phyloP scores from a whole-genome alignment of 495 filamentous ascomycete species.

The Aspergillus incahuasiensis region DNA sequence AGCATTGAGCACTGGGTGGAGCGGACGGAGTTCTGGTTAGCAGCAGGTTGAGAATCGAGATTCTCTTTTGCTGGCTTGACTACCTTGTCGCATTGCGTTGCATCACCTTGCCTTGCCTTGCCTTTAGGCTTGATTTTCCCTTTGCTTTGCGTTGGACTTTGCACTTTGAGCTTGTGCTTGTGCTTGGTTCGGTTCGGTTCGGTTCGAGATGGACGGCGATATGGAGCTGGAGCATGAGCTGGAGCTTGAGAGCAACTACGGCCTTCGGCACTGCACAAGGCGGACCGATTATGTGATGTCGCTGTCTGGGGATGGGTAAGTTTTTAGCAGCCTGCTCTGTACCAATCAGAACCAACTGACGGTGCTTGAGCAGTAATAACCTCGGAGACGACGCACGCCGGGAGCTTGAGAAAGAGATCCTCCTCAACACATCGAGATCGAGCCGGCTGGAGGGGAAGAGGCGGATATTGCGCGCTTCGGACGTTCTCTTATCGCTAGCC shows the following conservation, averaged over 20 bases:
- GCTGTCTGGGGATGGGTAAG: slow-evolving; percentile 9
- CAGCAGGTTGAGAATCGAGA: neutral
- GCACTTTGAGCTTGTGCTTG: neutral
- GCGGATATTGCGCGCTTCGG: slow-evolving; percentile 20
- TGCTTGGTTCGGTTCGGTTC: too few relatives aligned
- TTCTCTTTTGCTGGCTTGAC: slow-evolving; percentile 10
- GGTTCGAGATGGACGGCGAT: neutral
- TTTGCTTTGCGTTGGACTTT: too few relatives aligned
- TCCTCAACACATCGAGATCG: slow-evolving; percentile 13
- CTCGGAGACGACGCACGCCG: slow-evolving; percentile 8
- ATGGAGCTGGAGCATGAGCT: neutral
- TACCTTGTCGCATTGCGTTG: too few relatives aligned
- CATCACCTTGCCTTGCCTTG: too few relatives aligned
- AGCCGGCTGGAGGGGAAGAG: slow-evolving; percentile 14
- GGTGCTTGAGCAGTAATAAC: neutral
- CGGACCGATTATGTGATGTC: neutral
- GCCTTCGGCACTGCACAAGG: neutral
- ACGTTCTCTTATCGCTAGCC: slow-evolving; percentile 21
- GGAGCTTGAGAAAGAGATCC: slow-evolving; percentile 19
- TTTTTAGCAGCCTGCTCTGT: too few relatives aligned
- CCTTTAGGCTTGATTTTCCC: neutral
- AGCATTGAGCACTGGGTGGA: neutral
- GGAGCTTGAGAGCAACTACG: neutral
- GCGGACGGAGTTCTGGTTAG: too few relatives aligned
- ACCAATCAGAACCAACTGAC: neutral